These are phyloP conservation scores for Trametes sp. DNA, from an alignment of 1,284 basidiomycete species.

Conservation along the genomic window DNA sequence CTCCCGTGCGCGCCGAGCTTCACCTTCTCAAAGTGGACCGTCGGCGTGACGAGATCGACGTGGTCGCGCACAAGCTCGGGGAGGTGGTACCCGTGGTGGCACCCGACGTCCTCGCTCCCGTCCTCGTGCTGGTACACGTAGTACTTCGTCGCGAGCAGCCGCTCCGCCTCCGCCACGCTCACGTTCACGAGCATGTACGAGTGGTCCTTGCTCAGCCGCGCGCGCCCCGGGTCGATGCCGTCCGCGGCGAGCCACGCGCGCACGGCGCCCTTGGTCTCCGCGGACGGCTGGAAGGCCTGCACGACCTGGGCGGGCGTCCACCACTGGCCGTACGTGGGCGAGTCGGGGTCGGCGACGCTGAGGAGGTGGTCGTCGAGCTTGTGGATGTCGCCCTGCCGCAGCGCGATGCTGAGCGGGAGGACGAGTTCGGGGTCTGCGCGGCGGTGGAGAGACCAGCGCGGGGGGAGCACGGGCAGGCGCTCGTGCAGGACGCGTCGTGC, in stretches of 20 bases:
- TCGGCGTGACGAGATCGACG: slow-evolving; percentile 36
- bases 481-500: slow-evolving; percentile 48
- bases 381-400: slow-evolving; percentile 52
- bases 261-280: slow-evolving; percentile 51
- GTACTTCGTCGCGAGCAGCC: slow-evolving; percentile 53
- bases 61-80: slow-evolving; percentile 35
- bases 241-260: slow-evolving; percentile 28
- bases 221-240: slow-evolving; percentile 43
- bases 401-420: slow-evolving; percentile 53
- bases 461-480: slow-evolving; percentile 43
- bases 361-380: slow-evolving; percentile 49
- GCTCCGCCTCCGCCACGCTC: slow-evolving; percentile 53
- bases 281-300: slow-evolving; percentile 50
- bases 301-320: slow-evolving; percentile 48
- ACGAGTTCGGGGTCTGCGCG: slow-evolving; percentile 42
- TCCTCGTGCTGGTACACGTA: slow-evolving; percentile 50
- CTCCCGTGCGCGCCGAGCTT: slow-evolving; percentile 12
- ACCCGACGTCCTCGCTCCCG: slow-evolving; percentile 44
- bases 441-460: slow-evolving; percentile 46
- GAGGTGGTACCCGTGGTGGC: slow-evolving; percentile 35
- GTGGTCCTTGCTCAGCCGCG: slow-evolving; percentile 44
- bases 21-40: slow-evolving; percentile 34
- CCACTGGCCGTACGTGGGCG: slow-evolving; percentile 49
- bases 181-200: slow-evolving; percentile 53
- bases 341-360: slow-evolving; percentile 53